Conservation (phyloP, 192 early-diverging fungal genomes). For the Rhizophagus prolifer region DNA sequence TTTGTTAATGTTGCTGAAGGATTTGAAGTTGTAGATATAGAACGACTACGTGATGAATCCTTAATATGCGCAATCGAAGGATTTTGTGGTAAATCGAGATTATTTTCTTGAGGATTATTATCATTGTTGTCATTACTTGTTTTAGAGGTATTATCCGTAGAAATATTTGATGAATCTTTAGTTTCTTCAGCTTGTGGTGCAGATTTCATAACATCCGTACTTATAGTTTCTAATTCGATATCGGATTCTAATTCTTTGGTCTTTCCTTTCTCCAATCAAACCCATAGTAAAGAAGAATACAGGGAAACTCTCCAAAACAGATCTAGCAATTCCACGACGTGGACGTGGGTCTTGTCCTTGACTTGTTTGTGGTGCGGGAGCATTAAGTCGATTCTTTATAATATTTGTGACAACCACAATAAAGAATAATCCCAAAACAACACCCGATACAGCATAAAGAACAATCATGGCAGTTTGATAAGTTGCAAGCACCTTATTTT, state of each 20-base stretch:
- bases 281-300: constrained; percentile 22
- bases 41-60: background rate
- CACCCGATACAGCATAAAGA: constrained; percentile 20
- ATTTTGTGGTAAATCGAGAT: background rate
- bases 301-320: constrained; percentile 27
- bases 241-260: too few species aligned
- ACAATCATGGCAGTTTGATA: constrained; percentile 27
- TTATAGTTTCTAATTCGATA: background rate
- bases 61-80: background rate
- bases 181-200: background rate
- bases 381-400: constrained; percentile 10
- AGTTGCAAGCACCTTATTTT: background rate
- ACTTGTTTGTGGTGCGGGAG: background rate
- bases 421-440: constrained; percentile 27
- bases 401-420: constrained; percentile 14
- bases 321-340: constrained; percentile 1
- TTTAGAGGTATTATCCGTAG: background rate
- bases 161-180: background rate
- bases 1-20: too few species aligned
- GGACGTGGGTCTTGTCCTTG: background rate
- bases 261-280: constrained; percentile 1
- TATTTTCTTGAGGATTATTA: background rate
- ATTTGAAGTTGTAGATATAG: background rate
- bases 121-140: background rate
- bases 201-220: background rate